Conservation (phyloP, 768 basidiomycete genomes). For the Auricularia heimuer region DNA sequence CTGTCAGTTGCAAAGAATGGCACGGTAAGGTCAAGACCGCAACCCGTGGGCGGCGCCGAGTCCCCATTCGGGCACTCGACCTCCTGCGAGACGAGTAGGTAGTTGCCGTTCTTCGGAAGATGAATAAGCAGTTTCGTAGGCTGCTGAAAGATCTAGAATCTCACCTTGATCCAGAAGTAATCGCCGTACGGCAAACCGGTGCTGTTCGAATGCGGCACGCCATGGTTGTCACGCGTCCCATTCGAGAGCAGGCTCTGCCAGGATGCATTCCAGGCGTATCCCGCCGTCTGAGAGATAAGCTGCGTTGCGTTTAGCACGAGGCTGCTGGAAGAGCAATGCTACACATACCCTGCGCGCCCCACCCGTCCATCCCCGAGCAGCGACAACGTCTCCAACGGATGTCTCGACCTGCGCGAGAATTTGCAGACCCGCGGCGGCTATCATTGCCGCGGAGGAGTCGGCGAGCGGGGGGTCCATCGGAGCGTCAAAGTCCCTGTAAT, state of each 20-base stretch:
- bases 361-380: not conserved
- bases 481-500: constrained; percentile 6
- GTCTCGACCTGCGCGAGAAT: constrained; percentile 3
- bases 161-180: constrained; percentile 3
- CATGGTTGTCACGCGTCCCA: constrained; percentile 7
- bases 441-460: constrained; percentile 7
- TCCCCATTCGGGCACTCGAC: not conserved
- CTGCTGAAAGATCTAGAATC: not conserved
- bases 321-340: not conserved
- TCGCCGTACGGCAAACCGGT: constrained; percentile 6
- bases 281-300: constrained; percentile 4
- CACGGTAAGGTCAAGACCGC: not conserved
- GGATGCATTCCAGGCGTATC: not conserved
- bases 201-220: constrained; percentile 2
- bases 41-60: not conserved
- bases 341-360: constrained; percentile 1
- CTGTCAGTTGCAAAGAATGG: not conserved
- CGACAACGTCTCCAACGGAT: not conserved
- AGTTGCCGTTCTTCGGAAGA: not conserved
- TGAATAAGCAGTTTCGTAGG: not conserved
- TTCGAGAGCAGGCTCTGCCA: constrained; percentile 5
- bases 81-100: not conserved
- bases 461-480: not conserved
- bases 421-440: constrained; percentile 6
- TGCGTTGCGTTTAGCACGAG: not conserved